These are phyloP conservation scores for Periglandula ipomoeae DNA, from an alignment of 2,329 filamentous ascomycete species.

Conservation along the genomic window DNA sequence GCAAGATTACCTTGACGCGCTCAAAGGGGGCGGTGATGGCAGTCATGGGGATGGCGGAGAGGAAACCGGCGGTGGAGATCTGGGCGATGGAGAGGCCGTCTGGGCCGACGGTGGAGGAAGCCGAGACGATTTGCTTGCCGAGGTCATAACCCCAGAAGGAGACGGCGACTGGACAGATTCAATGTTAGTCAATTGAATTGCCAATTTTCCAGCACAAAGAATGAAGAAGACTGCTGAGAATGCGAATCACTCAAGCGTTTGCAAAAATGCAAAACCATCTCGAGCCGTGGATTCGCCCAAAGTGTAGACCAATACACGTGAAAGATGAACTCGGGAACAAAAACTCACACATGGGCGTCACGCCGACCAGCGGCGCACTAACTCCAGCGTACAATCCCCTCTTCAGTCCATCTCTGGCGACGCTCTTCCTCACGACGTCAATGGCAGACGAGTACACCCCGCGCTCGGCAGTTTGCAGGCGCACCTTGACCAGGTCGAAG, in stretches of 20 bases:
- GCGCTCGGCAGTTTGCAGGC: slow-evolving; percentile 89
- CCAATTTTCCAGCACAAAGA: too few species aligned
- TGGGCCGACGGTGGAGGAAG: slow-evolving; percentile 53
- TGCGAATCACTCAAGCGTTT: too few species aligned
- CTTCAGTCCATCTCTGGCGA: slow-evolving; percentile 74
- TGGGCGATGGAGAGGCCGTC: slow-evolving; percentile 75
- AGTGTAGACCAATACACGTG: background rate
- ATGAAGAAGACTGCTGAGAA: too few species aligned
- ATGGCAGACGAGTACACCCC: slow-evolving; percentile 85
- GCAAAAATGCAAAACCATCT: too few species aligned
- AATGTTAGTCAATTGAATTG: background rate
- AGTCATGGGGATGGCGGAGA: slow-evolving; percentile 96
- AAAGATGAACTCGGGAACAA: background rate
- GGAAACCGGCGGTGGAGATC: slow-evolving; percentile 87
- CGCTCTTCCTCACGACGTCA: slow-evolving; percentile 81
- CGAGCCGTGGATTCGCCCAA: too few species aligned
- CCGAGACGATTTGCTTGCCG: slow-evolving; percentile 78
- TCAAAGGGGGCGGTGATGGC: slow-evolving; percentile 98
- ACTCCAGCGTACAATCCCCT: slow-evolving; percentile 94
- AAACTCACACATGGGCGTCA: slow-evolving; percentile 95
- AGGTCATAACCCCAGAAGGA: slow-evolving; percentile 86
- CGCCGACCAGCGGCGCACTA: slow-evolving; percentile 84
- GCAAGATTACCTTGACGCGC: slow-evolving; percentile 95
- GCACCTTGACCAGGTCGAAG: slow-evolving; percentile 96
- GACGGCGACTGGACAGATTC: slow-evolving; percentile 48